These are phyloP conservation scores for Wallacemonas sp. DNA, from an alignment of 208 protist genomes.

Conservation along the genomic window DNA sequence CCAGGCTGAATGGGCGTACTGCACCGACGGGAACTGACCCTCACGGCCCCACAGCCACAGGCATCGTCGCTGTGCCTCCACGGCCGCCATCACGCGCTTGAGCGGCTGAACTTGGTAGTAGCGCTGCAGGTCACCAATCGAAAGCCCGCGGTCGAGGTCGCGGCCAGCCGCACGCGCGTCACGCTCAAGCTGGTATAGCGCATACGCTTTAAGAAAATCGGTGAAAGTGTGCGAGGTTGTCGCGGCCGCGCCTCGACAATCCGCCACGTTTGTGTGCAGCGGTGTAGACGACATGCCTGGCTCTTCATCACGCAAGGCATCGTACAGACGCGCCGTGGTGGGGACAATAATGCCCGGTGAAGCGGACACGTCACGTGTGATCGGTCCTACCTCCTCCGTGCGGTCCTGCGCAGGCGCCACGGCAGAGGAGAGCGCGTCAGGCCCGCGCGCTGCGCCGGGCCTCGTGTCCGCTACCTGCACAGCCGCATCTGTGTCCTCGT, in stretches of 20 bases:
- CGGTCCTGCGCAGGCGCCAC: neutral
- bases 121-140: conserved; percentile 15
- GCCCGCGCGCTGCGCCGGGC: neutral
- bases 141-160: neutral
- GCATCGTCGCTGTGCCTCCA: conserved; percentile 21
- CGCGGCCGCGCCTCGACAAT: neutral
- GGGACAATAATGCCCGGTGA: conserved; percentile 6
- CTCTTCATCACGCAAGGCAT: too few relatives aligned
- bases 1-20: conserved; percentile 17
- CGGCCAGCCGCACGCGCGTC: neutral
- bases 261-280: neutral
- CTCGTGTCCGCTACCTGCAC: conserved; percentile 1
- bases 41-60: conserved; percentile 8
- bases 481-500: neutral
- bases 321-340: too few relatives aligned
- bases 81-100: conserved; percentile 22
- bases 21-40: neutral
- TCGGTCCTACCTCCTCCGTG: too few relatives aligned
- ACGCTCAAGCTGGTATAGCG: conserved; percentile 14
- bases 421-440: neutral
- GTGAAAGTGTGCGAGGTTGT: conserved; percentile 17
- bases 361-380: conserved; percentile 2
- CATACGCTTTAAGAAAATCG: conserved; percentile 48
- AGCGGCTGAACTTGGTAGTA: conserved; percentile 36
- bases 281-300: neutral